Evolutionary conservation across 75 land plant species (phyloP).

Genomic region (Chamaecyparis obtusa): DNA sequence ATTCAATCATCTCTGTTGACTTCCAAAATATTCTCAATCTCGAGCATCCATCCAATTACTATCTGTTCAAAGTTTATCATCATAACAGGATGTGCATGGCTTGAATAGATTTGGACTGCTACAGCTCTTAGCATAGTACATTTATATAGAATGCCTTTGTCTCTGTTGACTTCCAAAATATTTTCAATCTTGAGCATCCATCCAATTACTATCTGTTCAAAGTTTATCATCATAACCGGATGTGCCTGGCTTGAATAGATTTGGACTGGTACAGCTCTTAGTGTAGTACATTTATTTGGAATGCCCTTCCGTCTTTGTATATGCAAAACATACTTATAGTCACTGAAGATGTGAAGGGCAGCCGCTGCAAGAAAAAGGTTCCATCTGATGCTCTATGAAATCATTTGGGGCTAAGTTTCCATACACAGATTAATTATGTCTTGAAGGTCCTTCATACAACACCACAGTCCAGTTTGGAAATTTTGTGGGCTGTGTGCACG

Average conservation of each 20-base stretch:
- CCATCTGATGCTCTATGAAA: not conserved
- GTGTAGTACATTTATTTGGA: not conserved
- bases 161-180: not conserved
- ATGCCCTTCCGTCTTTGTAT: not conserved
- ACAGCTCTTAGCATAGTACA: not conserved
- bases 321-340: not conserved
- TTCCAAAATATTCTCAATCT: not conserved
- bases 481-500: not conserved
- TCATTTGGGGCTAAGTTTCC: not conserved
- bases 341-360: not conserved
- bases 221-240: not conserved
- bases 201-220: not conserved
- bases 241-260: not conserved
- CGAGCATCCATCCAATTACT: not conserved
- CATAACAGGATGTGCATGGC: not conserved
- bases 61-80: not conserved
- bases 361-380: not conserved
- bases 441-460: not conserved
- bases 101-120: not conserved
- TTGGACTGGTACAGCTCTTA: not conserved
- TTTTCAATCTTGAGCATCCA: not conserved
- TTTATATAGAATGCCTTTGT: not conserved
- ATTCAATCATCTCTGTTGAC: not conserved
- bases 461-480: not conserved
- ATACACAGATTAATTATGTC: not conserved